Base-by-base conservation (phyloP, 2,329 filamentous ascomycete genomes). In the Aureobasidium sp. region DNA sequence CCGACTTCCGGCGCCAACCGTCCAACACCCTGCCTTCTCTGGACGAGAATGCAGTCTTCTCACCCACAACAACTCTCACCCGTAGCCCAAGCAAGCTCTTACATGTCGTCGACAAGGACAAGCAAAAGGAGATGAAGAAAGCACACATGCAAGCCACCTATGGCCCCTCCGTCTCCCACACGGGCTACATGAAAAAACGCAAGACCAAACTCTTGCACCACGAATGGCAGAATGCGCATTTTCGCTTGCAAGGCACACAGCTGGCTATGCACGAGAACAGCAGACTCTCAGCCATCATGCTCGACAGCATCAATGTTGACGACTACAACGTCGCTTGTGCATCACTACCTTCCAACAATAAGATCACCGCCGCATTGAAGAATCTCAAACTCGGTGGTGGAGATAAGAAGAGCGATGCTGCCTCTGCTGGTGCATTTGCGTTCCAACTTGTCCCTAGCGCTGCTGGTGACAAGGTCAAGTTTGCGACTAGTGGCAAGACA, bases 151-250 rank as follows among this genome's bases (percentile, higher is more conserved):
- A 67, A 55, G 65, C 65, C 47, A 63, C 68, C 50, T 74, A 73
- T 66, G 72, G 72, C 34, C 56, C 64, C 8, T 68, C 70, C 47
- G 71, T 71, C 65, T 72, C 66, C 32, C 90, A 92, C 74, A 84
- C 89, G 55, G 94, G 94, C 1, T 92, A 87, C 75, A 96, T 99
- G 86, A 92, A 91, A 81, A 96, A 96, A 81, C 90, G 93, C 71
- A 91, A 91, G 78, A 95, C 88, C 37, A 87, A 86, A 71, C 86
- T 96, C 79, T 84, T 96, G 64, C 89, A 91, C 47, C 90, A 96
- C 74, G 92, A 97, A 77, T 97, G 92, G 92, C 86, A 92, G 71
- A 90, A 95, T 73, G 88, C 91, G 68, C 94, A 93, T 78, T 95
- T 94, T 74, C 91, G 90, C 29, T 87, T 97, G 66, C 86, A 87